These are phyloP conservation scores for Candida multigemmis DNA, from an alignment of 805 yeast species.

Conservation along the genomic window DNA sequence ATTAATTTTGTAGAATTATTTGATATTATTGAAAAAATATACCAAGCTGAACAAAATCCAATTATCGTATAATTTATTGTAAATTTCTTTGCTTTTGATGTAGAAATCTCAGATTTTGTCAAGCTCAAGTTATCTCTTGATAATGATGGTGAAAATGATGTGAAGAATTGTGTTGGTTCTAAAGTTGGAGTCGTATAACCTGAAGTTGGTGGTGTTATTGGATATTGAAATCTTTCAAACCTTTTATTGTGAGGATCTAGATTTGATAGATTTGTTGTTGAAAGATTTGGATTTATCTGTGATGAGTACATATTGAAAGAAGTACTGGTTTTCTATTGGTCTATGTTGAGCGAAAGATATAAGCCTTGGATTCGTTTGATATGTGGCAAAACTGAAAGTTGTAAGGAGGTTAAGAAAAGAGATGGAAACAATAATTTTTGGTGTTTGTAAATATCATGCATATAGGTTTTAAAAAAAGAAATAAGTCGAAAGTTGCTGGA, in stretches of 20 bases:
- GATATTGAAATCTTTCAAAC: conserved; percentile 11
- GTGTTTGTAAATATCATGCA: too few species aligned
- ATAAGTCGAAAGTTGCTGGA: not conserved
- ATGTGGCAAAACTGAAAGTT: too few species aligned
- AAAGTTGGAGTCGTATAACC: conserved; percentile 18
- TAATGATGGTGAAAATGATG: not conserved
- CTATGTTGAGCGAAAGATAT: too few species aligned
- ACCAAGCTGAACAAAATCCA: conserved; percentile 67
- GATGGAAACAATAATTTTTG: too few species aligned
- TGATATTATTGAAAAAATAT: conserved; percentile 68
- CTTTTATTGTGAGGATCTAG: conserved; percentile 6
- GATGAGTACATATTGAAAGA: conserved; percentile 5
- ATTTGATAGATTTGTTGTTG: conserved; percentile 22
- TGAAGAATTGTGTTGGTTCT: conserved; percentile 8
- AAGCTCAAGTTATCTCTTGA: not conserved
- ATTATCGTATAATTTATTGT: conserved; percentile 14
- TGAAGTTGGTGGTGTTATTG: conserved; percentile 27
- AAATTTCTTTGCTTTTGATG: too few species aligned
- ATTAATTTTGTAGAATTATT: conserved; percentile 77
- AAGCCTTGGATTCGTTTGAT: too few species aligned
- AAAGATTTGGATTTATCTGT: conserved; percentile 25
- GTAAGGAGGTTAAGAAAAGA: too few species aligned
- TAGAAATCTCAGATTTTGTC: conserved; percentile 1
- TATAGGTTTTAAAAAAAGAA: too few species aligned
- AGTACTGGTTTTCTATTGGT: too few species aligned